Conservation (phyloP, 805 yeast genomes). For the Candida vartiovaarae region DNA sequence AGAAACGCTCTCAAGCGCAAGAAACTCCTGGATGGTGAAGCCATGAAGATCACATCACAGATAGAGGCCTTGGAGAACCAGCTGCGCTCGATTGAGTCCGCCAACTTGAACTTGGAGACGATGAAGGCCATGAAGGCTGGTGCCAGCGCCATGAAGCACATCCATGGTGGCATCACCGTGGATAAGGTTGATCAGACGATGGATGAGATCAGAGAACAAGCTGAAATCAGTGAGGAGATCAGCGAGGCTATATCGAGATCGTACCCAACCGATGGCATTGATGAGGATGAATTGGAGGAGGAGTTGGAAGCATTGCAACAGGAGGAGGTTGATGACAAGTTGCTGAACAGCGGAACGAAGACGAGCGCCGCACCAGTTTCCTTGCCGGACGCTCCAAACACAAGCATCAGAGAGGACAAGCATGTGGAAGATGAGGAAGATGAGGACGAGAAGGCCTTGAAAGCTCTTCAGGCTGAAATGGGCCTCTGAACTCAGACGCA, state of each 20-base stretch:
- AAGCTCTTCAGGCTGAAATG: conserved; percentile 81
- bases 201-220: conserved; percentile 98
- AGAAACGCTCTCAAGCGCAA: conserved; percentile 83
- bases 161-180: conserved; percentile 90
- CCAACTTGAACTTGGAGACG: conserved; percentile 94
- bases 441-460: conserved; percentile 78
- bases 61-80: conserved; percentile 87
- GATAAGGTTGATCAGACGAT: conserved; percentile 96
- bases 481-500: conserved; percentile 45
- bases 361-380: conserved; percentile 14
- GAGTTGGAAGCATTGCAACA: conserved; percentile 85
- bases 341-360: conserved; percentile 37
- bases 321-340: conserved; percentile 60
- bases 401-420: conserved; percentile 23
- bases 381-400: conserved; percentile 42
- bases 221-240: conserved; percentile 89
- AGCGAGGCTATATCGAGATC: conserved; percentile 96
- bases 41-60: conserved; percentile 78
- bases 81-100: conserved; percentile 84
- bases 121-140: conserved; percentile 99
- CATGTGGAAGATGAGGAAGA: conserved; percentile 47
- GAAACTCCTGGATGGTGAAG: conserved; percentile 71
- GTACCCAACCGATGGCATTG: conserved; percentile 67
- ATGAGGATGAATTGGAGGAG: conserved; percentile 91
- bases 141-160: conserved; percentile 92